A percentile compares a stretch with the other conserved stretches of the same genome.
Evolutionary conservation across 2,329 filamentous ascomycete genomes (phyloP).

Genomic region (Aspergillus sp.): DNA sequence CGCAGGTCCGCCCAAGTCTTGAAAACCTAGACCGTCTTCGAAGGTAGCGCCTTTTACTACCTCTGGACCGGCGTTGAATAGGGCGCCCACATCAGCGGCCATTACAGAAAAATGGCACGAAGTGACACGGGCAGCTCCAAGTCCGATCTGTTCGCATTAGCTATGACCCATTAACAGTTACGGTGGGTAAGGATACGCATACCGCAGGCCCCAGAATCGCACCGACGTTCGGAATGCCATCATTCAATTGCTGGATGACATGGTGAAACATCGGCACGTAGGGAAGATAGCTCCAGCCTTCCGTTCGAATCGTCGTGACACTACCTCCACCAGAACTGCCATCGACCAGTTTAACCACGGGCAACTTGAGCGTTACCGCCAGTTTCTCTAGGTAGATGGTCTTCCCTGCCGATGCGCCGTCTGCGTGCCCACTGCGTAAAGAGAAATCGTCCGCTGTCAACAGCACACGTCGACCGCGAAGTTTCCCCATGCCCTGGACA

Average conservation of each 20-base stretch:
- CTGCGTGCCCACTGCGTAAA: conserved; percentile 63
- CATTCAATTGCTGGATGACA: conserved; percentile 59
- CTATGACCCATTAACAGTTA: not conserved
- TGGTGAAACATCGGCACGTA: conserved; percentile 55
- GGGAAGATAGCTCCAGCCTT: conserved; percentile 61
- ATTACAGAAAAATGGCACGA: conserved; percentile 66
- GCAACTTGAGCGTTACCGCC: conserved; percentile 56
- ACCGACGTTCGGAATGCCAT: conserved; percentile 64
- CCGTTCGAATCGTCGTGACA: conserved; percentile 58
- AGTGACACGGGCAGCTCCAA: conserved; percentile 62
- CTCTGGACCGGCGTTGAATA: conserved; percentile 65
- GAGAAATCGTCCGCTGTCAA: conserved; percentile 66
- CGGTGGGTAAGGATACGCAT: conserved; percentile 8
- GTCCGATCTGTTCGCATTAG: conserved; percentile 48
- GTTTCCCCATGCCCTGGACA: conserved; percentile 57
- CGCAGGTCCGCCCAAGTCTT: conserved; percentile 59
- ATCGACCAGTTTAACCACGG: conserved; percentile 65
- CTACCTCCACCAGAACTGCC: conserved; percentile 63
- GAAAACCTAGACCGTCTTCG: conserved; percentile 60
- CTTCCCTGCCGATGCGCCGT: conserved; percentile 58
- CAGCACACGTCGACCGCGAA: conserved; percentile 55
- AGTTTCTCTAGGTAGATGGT: conserved; percentile 64
- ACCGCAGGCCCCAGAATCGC: conserved; percentile 62
- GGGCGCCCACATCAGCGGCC: conserved; percentile 60
- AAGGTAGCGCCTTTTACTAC: conserved; percentile 65